phyloP scores from a whole-genome alignment of 306 rosid species.

The Crataegus laevigata region DNA sequence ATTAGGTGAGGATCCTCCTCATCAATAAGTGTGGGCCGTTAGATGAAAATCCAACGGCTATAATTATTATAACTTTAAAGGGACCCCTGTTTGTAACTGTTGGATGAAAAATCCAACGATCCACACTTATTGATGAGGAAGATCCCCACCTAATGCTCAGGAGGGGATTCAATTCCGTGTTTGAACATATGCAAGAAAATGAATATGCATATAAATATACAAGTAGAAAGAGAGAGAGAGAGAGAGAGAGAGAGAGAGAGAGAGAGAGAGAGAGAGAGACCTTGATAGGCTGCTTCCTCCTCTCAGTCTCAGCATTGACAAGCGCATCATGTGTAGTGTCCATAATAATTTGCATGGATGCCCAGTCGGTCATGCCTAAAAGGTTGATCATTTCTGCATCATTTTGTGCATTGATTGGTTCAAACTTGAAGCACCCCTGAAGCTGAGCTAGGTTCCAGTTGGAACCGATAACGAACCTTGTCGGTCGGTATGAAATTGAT shows the following conservation, averaged over 20 bases:
- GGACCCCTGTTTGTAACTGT: no score
- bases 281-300: neutral
- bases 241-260: neutral
- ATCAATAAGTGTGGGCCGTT: no score
- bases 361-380: neutral
- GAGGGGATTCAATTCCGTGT: no score
- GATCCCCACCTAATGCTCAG: no score
- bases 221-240: neutral
- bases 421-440: neutral
- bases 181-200: no score
- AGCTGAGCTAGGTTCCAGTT: neutral
- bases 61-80: no score
- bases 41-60: no score
- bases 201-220: no score
- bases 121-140: no score
- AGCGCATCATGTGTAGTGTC: neutral
- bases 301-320: neutral
- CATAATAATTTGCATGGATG: neutral
- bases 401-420: neutral
- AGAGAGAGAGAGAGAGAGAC: neutral
- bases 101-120: no score
- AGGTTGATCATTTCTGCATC: neutral
- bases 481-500: neutral
- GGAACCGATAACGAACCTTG: neutral
- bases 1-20: no score